A percentile compares a stretch with the other conserved stretches of the same genome.
These are phyloP conservation scores for Artemisia tridentata DNA, from an alignment of 129 eudicot species.

Conservation along the genomic window DNA sequence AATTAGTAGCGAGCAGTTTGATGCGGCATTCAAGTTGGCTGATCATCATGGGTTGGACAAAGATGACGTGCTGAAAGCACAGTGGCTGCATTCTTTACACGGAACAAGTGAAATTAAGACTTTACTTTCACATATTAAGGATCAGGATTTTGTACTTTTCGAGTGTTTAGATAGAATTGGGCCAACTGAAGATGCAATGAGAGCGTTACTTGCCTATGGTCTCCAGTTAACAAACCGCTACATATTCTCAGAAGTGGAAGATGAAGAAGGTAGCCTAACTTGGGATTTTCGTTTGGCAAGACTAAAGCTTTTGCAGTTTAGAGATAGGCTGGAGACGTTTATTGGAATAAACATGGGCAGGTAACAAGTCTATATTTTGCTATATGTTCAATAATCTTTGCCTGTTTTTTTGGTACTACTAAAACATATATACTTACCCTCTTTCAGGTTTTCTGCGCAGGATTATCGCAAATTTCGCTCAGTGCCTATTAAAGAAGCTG, in stretches of 20 bases:
- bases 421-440: conserved; percentile 52
- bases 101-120: conserved; percentile 57
- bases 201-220: conserved; percentile 65
- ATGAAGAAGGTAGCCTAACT: conserved; percentile 34
- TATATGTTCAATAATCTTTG: conserved; percentile 11
- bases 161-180: conserved; percentile 86
- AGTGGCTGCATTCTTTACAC: conserved; percentile 80
- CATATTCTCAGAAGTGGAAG: conserved; percentile 48
- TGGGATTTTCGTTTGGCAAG: conserved; percentile 85
- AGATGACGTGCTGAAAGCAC: conserved; percentile 81
- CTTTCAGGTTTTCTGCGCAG: conserved; percentile 79
- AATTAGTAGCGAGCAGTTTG: conserved; percentile 55
- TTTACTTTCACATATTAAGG: conserved; percentile 65
- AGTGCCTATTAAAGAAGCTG: conserved; percentile 75
- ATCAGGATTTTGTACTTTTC: conserved; percentile 71
- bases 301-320: conserved; percentile 74
- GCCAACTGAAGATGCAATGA: conserved; percentile 76
- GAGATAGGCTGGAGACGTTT: conserved; percentile 91
- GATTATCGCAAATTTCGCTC: conserved; percentile 74
- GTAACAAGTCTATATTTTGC: conserved; percentile 33
- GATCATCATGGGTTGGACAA: conserved; percentile 65
- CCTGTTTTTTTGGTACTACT: conserved; percentile 29
- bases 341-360: conserved; percentile 98
- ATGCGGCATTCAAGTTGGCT: conserved; percentile 79
- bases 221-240: conserved; percentile 69